These are phyloP conservation scores for Phellopilus nigrolimitatus DNA, from an alignment of 1,284 basidiomycete genomes.

Conservation along the genomic window DNA sequence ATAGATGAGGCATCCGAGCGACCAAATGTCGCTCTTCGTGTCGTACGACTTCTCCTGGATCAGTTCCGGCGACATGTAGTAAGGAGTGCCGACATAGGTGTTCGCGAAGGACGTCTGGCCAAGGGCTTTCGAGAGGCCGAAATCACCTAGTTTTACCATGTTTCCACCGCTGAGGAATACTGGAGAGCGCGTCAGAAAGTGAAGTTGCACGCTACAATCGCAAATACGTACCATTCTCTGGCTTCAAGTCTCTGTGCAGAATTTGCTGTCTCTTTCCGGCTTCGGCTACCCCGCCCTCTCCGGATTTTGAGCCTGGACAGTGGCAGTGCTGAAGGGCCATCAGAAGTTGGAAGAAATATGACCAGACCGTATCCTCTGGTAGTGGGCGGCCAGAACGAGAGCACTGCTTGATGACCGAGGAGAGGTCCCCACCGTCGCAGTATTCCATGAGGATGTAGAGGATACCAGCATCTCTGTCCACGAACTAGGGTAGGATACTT, in stretches of 20 bases:
- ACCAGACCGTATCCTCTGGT: slow-evolving; percentile 92
- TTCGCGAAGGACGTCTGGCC: slow-evolving; percentile 84
- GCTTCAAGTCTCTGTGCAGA: slow-evolving; percentile 92
- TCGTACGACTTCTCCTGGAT: slow-evolving; percentile 97
- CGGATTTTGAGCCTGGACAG: slow-evolving; percentile 55
- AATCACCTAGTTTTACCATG: slow-evolving; percentile 91
- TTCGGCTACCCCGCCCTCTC: slow-evolving; percentile 40
- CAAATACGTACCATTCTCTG: slow-evolving; percentile 78
- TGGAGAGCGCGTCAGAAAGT: slow-evolving; percentile 28
- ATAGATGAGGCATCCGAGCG: slow-evolving; percentile 92
- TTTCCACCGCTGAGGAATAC: slow-evolving; percentile 81
- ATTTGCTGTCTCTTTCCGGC: slow-evolving; percentile 67
- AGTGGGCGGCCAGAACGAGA: slow-evolving; percentile 64
- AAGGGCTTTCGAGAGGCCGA: slow-evolving; percentile 92
- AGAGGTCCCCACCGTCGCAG: slow-evolving; percentile 92
- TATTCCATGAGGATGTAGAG: slow-evolving; percentile 97
- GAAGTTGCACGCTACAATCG: neutral
- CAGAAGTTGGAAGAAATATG: slow-evolving; percentile 89
- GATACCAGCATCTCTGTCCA: slow-evolving; percentile 86
- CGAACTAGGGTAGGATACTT: slow-evolving; percentile 43
- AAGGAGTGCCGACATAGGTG: slow-evolving; percentile 98
- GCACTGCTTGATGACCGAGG: slow-evolving; percentile 77
- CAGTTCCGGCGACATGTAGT: slow-evolving; percentile 98
- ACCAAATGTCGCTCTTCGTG: slow-evolving; percentile 98
- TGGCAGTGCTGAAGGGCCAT: slow-evolving; percentile 93